Evolutionary conservation across 2,329 filamentous ascomycete genomes (phyloP).

Genomic region (Westerdykella sp.): DNA sequence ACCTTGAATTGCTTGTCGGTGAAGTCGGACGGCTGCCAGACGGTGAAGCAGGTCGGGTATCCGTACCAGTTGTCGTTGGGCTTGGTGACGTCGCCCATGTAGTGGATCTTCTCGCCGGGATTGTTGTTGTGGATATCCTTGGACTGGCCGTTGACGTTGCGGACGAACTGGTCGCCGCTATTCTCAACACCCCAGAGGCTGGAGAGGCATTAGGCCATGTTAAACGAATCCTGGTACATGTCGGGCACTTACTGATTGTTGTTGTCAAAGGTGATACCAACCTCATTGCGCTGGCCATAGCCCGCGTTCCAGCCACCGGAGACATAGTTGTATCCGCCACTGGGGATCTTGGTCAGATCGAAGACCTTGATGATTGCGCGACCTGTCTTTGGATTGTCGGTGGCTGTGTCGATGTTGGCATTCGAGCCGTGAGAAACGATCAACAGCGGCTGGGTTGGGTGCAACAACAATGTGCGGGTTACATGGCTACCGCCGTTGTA

Average conservation of each 20-base stretch:
- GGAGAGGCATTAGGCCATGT: constrained; percentile 3
- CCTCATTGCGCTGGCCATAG: constrained; percentile 67
- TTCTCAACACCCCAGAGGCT: constrained; percentile 57
- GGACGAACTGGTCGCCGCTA: constrained; percentile 56
- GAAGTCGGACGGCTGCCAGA: constrained; percentile 53
- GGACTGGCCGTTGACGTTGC: constrained; percentile 44
- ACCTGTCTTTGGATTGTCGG: constrained; percentile 48
- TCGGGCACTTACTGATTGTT: constrained; percentile 48
- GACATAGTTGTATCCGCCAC: constrained; percentile 43
- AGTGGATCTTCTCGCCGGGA: constrained; percentile 68
- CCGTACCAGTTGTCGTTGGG: constrained; percentile 55
- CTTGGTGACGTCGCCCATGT: constrained; percentile 50
- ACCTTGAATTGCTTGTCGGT: constrained; percentile 47
- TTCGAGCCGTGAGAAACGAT: constrained; percentile 60
- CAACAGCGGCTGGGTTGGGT: constrained; percentile 49
- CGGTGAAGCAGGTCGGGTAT: constrained; percentile 62
- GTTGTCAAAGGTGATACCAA: constrained; percentile 49
- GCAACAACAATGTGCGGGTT: constrained; percentile 60
- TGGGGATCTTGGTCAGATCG: constrained; percentile 40
- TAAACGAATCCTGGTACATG: constrained; percentile 21
- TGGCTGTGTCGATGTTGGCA: constrained; percentile 53
- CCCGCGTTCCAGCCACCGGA: constrained; percentile 48
- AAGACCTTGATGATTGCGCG: constrained; percentile 61
- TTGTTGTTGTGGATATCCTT: constrained; percentile 62
- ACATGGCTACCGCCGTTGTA: constrained; percentile 50